Conservation (phyloP, 2,329 filamentous ascomycete genomes). For the Aspergillus arachidicola region DNA sequence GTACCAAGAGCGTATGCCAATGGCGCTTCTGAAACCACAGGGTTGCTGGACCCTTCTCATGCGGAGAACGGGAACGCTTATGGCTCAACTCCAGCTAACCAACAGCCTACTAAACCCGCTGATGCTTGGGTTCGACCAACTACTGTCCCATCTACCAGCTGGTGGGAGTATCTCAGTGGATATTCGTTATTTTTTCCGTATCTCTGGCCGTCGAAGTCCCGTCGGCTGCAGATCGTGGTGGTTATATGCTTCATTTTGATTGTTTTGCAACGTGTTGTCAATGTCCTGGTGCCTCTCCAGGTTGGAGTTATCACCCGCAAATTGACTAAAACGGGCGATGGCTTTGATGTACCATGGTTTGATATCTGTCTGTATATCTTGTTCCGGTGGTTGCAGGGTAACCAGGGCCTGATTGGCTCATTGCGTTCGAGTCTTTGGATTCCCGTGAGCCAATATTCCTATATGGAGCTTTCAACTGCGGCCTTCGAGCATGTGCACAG, state of each 20-base stretch:
- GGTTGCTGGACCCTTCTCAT: conserved; percentile 43
- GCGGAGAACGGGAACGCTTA: conserved; percentile 54
- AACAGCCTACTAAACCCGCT: conserved; percentile 48
- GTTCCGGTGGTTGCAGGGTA: conserved; percentile 81
- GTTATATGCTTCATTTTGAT: conserved; percentile 81
- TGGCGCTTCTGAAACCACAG: conserved; percentile 45
- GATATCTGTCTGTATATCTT: conserved; percentile 75
- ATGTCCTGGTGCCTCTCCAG: conserved; percentile 81
- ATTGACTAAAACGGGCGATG: conserved; percentile 62
- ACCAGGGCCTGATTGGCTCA: conserved; percentile 83
- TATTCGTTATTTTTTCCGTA: conserved; percentile 96
- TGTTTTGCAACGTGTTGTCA: conserved; percentile 77
- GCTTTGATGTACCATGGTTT: conserved; percentile 67
- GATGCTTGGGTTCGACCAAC: conserved; percentile 88
- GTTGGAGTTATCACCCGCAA: conserved; percentile 78
- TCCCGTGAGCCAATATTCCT: conserved; percentile 94
- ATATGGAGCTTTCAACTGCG: conserved; percentile 88
- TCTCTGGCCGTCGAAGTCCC: conserved; percentile 86
- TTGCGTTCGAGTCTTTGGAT: conserved; percentile 87
- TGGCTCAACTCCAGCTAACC: conserved; percentile 49
- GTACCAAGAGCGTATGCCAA: conserved; percentile 34
- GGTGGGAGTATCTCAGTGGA: conserved; percentile 93
- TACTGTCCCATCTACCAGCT: conserved; percentile 82
- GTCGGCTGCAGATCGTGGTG: conserved; percentile 74
- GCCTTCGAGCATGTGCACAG: conserved; percentile 97